Base-by-base conservation (phyloP, 140 eudicot species). In the Ambrosia hybrid region DNA sequence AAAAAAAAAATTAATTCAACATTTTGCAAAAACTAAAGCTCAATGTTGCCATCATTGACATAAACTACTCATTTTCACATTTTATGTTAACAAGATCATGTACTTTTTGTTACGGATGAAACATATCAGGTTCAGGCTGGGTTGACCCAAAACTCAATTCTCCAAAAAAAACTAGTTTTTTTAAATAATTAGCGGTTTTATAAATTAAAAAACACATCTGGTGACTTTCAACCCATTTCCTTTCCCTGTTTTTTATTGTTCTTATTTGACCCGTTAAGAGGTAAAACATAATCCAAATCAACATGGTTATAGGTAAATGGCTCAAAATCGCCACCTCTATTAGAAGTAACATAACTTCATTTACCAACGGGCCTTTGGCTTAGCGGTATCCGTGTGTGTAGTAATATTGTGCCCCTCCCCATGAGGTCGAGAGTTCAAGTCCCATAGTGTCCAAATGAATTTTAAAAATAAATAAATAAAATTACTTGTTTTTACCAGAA, bases 401-500 rank as follows among this genome's bases (percentile, higher is more conserved):
- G 34, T 30, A 30, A 30, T 30, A 2, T 30, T 21, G 26, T 21
- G 26, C 2, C 34, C 34, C 34, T 2, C 26, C 26, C 26, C 26
- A 30, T 30, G 34, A 30, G 34, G 34, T 30, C 34, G 34, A 30
- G 34, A 2, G 34, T 30, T 30, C 34, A 30, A 30, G 34, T 30
- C 34, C 34, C 34, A 30, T 30, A 30, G 34, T 30, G 34, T n/a
- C n/a, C n/a, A n/a, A n/a, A n/a, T n/a, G n/a, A n/a, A n/a, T n/a
- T n/a, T n/a, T n/a, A n/a, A 21, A 21, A 37, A 3, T 41, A 38
- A 13, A 67, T 9, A 36, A 73, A 74, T 2, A 51, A 63, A 67
- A 14, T 17, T 51, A 21, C 10, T 30, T 12, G 65, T 30, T n/a
- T 73, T 34, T 90, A 93, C 98, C 98, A 93, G 74, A 79, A 93